phyloP scores from a whole-genome alignment of 805 yeast species.

The Danielia reshetovae region DNA sequence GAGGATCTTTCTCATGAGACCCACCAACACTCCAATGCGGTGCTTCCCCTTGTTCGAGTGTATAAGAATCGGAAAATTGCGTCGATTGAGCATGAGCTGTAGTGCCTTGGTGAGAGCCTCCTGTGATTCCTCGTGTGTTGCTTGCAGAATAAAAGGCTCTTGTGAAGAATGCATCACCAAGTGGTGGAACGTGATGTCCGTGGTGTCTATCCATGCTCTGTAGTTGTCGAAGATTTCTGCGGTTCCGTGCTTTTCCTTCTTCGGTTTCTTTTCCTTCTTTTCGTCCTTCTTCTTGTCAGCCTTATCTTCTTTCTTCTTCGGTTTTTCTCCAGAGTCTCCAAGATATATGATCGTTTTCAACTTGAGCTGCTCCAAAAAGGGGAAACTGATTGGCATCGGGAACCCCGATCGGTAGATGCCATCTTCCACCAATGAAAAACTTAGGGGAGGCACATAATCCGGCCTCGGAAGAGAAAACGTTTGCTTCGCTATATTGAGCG shows the following conservation, averaged over 20 bases:
- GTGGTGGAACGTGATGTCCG: slow-evolving; percentile 52
- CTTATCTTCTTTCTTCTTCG: slow-evolving; percentile 12
- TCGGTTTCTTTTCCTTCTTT: slow-evolving; percentile 18
- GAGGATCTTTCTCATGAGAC: slow-evolving; percentile 74
- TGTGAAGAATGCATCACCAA: slow-evolving; percentile 69
- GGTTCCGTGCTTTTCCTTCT: slow-evolving; percentile 48
- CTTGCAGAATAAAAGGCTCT: slow-evolving; percentile 62
- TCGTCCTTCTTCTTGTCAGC: slow-evolving; percentile 7
- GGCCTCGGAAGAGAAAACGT: slow-evolving; percentile 2
- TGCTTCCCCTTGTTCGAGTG: slow-evolving; percentile 99
- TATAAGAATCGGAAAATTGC: slow-evolving; percentile 81
- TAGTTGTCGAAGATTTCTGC: slow-evolving; percentile 52
- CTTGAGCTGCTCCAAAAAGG: slow-evolving; percentile 66
- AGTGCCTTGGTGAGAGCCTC: slow-evolving; percentile 53
- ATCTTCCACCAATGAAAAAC: slow-evolving; percentile 84
- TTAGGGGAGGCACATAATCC: slow-evolving; percentile 77
- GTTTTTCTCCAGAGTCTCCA: slow-evolving; percentile 54
- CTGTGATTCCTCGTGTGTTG: slow-evolving; percentile 33
- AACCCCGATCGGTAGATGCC: slow-evolving; percentile 89
- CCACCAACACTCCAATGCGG: slow-evolving; percentile 90
- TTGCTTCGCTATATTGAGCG: too few species aligned
- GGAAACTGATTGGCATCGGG: slow-evolving; percentile 82
- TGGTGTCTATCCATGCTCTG: slow-evolving; percentile 57
- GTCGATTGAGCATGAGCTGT: slow-evolving; percentile 51
- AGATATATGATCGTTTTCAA: slow-evolving; percentile 77